phyloP scores from a whole-genome alignment of 176 grass and related monocot species.

The Raddia distichophylla region DNA sequence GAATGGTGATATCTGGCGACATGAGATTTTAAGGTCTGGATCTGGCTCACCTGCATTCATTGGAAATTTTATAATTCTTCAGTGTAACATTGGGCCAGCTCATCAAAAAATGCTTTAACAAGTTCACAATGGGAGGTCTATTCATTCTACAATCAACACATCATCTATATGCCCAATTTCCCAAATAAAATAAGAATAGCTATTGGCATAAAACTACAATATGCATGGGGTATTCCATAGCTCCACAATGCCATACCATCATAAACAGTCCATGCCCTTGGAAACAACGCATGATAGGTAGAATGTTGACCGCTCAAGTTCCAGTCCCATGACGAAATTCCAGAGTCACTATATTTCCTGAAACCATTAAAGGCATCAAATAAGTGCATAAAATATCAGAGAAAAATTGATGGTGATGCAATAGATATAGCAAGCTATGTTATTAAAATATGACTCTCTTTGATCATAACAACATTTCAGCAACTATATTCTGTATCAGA shows the following conservation, averaged over 20 bases:
- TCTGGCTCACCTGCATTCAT: conserved; percentile 83
- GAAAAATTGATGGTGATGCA: not conserved
- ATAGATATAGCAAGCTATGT: not conserved
- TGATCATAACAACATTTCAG: conserved; percentile 24
- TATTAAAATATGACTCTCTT: not conserved
- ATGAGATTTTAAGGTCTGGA: conserved; percentile 98
- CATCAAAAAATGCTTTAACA: not conserved
- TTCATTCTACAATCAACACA: conserved; percentile 12
- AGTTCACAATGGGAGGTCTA: not conserved
- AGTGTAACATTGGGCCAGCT: not conserved
- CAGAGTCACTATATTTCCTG: conserved; percentile 78
- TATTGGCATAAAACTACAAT: conserved; percentile 4
- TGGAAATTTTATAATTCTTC: conserved; percentile 21
- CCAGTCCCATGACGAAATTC: conserved; percentile 99
- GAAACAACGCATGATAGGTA: conserved; percentile 95
- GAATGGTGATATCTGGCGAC: conserved; percentile 99
- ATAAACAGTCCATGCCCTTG: conserved; percentile 98
- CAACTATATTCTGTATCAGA: conserved; percentile 15
- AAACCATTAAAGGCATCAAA: conserved; percentile 33
- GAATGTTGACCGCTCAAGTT: conserved; percentile 95
- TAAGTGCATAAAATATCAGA: not conserved
- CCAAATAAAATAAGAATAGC: conserved; percentile 12
- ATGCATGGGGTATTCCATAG: conserved; percentile 16
- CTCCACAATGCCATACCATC: conserved; percentile 65
- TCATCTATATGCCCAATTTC: not conserved